Conservation (phyloP, 768 basidiomycete species). For the Coprinopsis sp. region DNA sequence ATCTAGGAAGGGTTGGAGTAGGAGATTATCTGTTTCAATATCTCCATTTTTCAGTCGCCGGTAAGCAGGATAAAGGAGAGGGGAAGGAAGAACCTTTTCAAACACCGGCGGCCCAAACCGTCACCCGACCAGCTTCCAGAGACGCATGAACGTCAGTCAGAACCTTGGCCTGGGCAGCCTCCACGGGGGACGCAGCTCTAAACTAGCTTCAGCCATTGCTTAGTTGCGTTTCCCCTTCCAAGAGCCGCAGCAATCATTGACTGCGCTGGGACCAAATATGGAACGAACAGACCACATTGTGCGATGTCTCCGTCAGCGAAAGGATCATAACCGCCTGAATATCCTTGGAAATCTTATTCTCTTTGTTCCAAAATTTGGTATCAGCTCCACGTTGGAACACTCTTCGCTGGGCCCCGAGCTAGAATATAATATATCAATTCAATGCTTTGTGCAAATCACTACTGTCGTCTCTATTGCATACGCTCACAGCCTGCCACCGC, state of each 20-base stretch:
- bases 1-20: slow-evolving; percentile 65
- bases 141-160: slow-evolving; percentile 34
- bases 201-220: slow-evolving; percentile 41
- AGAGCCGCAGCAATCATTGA: slow-evolving; percentile 66
- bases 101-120: slow-evolving; percentile 45
- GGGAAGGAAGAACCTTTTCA: slow-evolving; percentile 30
- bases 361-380: too few relatives aligned
- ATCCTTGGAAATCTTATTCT: too few relatives aligned
- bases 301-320: slow-evolving; percentile 33
- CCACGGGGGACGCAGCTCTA: slow-evolving; percentile 10
- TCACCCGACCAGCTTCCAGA: slow-evolving; percentile 39
- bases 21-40: slow-evolving; percentile 39
- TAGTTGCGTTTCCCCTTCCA: slow-evolving; percentile 39
- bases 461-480: too few relatives aligned
- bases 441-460: too few relatives aligned
- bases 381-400: too few relatives aligned
- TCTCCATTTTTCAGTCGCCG: slow-evolving; percentile 3
- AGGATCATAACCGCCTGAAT: slow-evolving; percentile 51
- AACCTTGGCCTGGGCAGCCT: slow-evolving; percentile 23
- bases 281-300: slow-evolving; percentile 58
- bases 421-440: too few relatives aligned
- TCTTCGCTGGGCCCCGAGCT: too few relatives aligned
- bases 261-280: slow-evolving; percentile 43
- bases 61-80: too few relatives aligned
- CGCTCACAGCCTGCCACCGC: too few relatives aligned